phyloP scores from a whole-genome alignment of 148 eudicot species.

The Dianthus caryophyllus region DNA sequence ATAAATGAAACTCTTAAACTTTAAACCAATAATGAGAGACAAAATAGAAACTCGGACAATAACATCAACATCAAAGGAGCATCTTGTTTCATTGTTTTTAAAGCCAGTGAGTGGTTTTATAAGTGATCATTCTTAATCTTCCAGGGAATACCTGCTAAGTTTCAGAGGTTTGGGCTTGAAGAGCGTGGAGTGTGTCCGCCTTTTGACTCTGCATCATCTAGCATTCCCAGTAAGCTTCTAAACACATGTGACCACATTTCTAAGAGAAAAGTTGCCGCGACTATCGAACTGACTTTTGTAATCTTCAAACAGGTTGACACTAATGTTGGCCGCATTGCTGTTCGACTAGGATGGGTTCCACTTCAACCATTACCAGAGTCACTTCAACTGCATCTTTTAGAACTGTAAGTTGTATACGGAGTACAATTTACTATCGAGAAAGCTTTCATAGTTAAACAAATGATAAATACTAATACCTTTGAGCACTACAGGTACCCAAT shows the following conservation, averaged over 20 bases:
- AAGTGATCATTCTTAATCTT: conserved; percentile 13
- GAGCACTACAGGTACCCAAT: conserved; percentile 69
- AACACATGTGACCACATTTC: neutral
- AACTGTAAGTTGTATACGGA: conserved; percentile 75
- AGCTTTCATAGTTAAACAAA: neutral
- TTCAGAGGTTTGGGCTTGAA: conserved; percentile 88
- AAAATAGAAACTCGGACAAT: conserved; percentile 1
- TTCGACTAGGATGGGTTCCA: conserved; percentile 98
- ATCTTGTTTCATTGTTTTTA: neutral
- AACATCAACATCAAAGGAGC: neutral
- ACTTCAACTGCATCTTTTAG: conserved; percentile 91
- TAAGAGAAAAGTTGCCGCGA: neutral
- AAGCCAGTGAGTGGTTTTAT: neutral
- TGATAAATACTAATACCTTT: conserved; percentile 2
- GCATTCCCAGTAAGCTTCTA: conserved; percentile 84
- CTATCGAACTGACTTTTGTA: conserved; percentile 17
- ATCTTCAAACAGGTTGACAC: conserved; percentile 69
- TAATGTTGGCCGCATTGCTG: conserved; percentile 97
- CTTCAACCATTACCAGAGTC: conserved; percentile 98
- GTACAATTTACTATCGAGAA: neutral
- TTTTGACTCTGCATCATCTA: conserved; percentile 93
- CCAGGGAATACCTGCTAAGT: conserved; percentile 90
- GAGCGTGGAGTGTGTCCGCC: conserved; percentile 97
- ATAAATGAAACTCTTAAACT: neutral
- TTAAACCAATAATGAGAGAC: neutral